Percentiles rank a stretch among this genome's conserved stretches.
These are phyloP conservation scores for Cryphonectria japonica DNA, from an alignment of 2,329 filamentous ascomycete species.

Conservation along the genomic window DNA sequence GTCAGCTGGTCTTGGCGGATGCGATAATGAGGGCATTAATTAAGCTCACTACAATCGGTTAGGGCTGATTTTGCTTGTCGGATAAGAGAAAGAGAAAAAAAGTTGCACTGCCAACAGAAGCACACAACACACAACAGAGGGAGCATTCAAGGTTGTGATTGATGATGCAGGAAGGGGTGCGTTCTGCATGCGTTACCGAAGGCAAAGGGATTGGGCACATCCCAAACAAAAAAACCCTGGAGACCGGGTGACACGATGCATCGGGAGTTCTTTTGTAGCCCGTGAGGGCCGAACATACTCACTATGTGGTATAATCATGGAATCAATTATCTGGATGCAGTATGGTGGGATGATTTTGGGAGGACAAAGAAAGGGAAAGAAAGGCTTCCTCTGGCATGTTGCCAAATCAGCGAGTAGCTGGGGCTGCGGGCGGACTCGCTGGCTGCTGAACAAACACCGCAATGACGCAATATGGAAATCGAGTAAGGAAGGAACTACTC, in stretches of 20 bases:
- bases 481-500: neutral
- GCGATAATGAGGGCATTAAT: neutral
- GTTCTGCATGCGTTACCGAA: neutral
- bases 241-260: neutral
- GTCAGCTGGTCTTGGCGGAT: neutral
- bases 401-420: neutral
- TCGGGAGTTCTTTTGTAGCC: neutral
- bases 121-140: neutral
- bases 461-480: neutral
- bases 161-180: neutral
- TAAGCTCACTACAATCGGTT: neutral
- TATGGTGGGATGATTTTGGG: neutral
- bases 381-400: neutral
- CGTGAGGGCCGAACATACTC: neutral
- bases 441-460: neutral
- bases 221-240: neutral
- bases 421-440: neutral
- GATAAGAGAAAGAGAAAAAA: neutral
- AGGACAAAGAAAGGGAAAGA: neutral
- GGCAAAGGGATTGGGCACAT: neutral
- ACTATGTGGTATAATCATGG: neutral
- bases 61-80: neutral
- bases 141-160: neutral
- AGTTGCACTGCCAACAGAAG: neutral
- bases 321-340: neutral